These are phyloP conservation scores for Podospora comata DNA, from an alignment of 495 filamentous ascomycete genomes.

Conservation along the genomic window DNA sequence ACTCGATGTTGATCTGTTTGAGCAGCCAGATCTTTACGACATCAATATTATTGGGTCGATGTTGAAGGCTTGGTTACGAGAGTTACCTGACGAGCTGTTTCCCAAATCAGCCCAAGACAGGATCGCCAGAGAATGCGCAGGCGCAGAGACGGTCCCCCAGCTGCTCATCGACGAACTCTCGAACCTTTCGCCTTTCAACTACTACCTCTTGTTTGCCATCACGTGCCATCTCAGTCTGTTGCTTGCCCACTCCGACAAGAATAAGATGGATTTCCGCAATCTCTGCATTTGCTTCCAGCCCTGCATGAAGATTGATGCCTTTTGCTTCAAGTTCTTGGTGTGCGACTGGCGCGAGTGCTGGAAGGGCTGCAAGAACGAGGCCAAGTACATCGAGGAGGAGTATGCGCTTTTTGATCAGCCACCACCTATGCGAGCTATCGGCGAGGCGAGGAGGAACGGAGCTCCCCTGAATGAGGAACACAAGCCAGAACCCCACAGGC, in stretches of 20 bases:
- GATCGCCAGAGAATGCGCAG: conserved; percentile 69
- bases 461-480: conserved; percentile 1
- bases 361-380: conserved; percentile 93
- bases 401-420: conserved; percentile 58
- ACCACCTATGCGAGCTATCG: conserved; percentile 35
- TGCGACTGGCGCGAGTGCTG: conserved; percentile 91
- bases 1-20: conserved; percentile 79
- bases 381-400: conserved; percentile 70
- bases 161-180: conserved; percentile 85
- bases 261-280: conserved; percentile 93
- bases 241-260: conserved; percentile 78
- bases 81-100: conserved; percentile 86
- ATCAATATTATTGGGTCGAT: conserved; percentile 91
- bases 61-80: conserved; percentile 90
- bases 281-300: conserved; percentile 94
- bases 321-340: conserved; percentile 87
- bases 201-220: conserved; percentile 93
- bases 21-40: conserved; percentile 79
- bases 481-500: conserved; percentile 18
- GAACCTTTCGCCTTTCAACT: conserved; percentile 85
- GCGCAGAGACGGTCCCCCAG: conserved; percentile 72
- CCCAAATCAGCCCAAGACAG: conserved; percentile 73
- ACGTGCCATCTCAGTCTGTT: conserved; percentile 89
- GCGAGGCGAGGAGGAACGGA: conserved; percentile 14
- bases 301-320: conserved; percentile 85